phyloP scores from a whole-genome alignment of 257 asterid genomes.

The Solanum sejunctum region DNA sequence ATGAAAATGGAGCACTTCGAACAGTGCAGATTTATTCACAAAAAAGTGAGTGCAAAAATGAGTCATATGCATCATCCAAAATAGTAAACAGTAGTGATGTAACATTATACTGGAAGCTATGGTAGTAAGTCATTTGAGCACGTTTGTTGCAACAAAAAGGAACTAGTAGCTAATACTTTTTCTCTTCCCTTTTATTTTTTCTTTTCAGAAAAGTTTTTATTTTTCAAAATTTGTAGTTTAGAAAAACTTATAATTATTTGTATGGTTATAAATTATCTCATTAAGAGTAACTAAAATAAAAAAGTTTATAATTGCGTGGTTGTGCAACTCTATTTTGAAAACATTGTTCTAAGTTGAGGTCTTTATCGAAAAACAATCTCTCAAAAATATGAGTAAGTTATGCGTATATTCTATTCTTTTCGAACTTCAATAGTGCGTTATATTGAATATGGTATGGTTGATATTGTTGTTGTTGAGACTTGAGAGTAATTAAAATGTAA shows the following conservation, averaged over 20 bases:
- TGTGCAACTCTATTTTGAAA: not conserved
- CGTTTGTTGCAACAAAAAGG: not conserved
- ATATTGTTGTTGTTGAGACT: not conserved
- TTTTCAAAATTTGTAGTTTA: not conserved
- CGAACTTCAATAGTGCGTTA: rapidly evolving
- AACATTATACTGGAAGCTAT: not conserved
- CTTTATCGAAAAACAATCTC: not conserved
- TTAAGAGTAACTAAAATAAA: not conserved
- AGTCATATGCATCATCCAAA: not conserved
- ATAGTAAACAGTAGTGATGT: not conserved
- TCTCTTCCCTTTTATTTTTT: not conserved
- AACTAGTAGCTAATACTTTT: not conserved
- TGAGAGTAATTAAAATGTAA: not conserved
- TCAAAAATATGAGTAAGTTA: not conserved
- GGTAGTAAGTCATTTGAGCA: not conserved
- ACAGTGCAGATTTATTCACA: not conserved
- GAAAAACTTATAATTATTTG: not conserved
- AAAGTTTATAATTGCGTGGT: not conserved
- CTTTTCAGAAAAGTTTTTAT: not conserved
- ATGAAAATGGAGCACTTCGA: not conserved
- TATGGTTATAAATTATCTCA: not conserved
- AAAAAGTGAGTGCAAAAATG: not conserved
- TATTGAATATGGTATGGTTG: not conserved
- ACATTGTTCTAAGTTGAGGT: not conserved
- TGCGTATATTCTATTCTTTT: not conserved